Evolutionary conservation across 2,329 filamentous ascomycete genomes (phyloP).

Genomic region (Ceratocystis destructans): DNA sequence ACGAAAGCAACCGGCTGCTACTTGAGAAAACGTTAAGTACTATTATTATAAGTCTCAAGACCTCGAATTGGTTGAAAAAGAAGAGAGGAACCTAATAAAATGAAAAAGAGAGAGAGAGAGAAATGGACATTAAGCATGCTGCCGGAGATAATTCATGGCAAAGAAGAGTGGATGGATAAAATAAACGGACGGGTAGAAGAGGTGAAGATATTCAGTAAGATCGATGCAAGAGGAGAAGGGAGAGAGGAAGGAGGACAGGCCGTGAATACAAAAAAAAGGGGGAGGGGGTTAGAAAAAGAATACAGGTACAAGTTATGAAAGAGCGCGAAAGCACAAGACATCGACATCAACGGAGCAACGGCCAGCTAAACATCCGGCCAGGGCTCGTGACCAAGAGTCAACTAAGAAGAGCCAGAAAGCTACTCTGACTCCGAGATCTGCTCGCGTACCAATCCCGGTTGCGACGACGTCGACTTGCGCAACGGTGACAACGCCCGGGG

Average conservation of each 20-base stretch:
- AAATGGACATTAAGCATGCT: neutral
- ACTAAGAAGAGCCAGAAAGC: conserved; percentile 2
- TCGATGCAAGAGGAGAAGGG: too few relatives aligned
- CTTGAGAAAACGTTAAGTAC: neutral
- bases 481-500: neutral
- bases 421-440: neutral
- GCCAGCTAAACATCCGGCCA: neutral
- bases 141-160: neutral
- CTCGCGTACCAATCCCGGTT: neutral
- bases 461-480: neutral
- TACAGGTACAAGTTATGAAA: too few relatives aligned
- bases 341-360: too few relatives aligned
- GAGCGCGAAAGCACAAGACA: too few relatives aligned
- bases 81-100: neutral
- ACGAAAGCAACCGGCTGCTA: neutral
- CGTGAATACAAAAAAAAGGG: neutral
- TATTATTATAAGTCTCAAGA: neutral
- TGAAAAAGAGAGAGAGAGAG: neutral
- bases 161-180: neutral
- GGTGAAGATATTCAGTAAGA: neutral
- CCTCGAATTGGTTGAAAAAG: neutral
- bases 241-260: neutral
- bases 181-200: neutral
- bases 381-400: neutral
- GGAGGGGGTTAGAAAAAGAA: too few relatives aligned